Evolutionary conservation across 2,329 filamentous ascomycete species (phyloP), one percentile per base, ranked within the genome.

Genomic region (Scortechinia acanthostroma): DNA sequence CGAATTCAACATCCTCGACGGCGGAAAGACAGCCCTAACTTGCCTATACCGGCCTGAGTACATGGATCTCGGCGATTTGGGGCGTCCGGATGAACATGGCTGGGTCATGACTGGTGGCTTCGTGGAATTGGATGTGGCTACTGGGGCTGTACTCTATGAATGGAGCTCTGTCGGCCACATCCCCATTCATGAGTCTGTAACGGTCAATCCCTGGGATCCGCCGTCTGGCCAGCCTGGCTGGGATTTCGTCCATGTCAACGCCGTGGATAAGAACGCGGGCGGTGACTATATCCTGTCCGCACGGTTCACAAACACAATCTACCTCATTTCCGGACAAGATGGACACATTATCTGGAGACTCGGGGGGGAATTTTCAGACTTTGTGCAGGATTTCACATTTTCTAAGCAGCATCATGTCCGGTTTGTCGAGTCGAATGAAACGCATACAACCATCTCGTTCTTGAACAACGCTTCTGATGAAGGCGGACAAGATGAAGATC

Each of bases 261-360:
- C 62, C 2, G 53, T 66, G 20, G 63, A 65, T 45, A 64, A 60
- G 45, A 61, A 62, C 42, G 48, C 45, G 2, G 49, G 56, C 13
- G 64, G 64, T 3, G 60, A 68, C 45, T 66, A 60, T 35, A 40
- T 66, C 19, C 50, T 67, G 13, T 66, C 64, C 0, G 55, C 58
- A 22, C 59, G 64, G 3, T 60, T 62, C 46, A 62, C 60, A 3
- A 59, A 63, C 47, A 54, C 56, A 4, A 55, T 68, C 16, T 66
- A 65, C 46, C 49, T 62, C 25, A 54, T 68, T 17, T 62, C 57
- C 4, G 58, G 59, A 2, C 42, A 49, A 4, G 55, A 61, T 43
- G 58, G 61, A 2, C 47, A 47, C 4, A 59, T 66, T 20, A 52
- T 64, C 25, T 68, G 64, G 64, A 54, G 58, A 16, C 52, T 67